Evolutionary conservation across 208 protist species (phyloP).

Genomic region (Zelonia costaricensis): DNA sequence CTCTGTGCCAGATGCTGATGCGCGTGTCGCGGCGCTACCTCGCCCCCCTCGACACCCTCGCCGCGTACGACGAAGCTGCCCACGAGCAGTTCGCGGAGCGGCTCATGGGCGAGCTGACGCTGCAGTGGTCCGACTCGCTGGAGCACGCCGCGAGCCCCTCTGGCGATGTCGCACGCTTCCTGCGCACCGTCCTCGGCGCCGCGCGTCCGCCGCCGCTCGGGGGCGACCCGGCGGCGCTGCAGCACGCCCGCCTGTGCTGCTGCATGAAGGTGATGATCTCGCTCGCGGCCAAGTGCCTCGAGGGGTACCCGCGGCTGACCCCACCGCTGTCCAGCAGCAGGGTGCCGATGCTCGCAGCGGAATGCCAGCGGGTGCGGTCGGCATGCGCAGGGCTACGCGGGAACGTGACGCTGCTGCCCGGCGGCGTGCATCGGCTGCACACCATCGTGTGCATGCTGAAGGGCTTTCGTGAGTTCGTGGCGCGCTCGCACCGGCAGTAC

Average conservation of each 20-base stretch:
- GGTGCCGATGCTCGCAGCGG: slow-evolving; percentile 14
- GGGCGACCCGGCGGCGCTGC: slow-evolving; percentile 21
- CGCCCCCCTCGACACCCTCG: slow-evolving; percentile 15
- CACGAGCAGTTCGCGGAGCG: slow-evolving; percentile 5
- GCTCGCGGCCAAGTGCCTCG: slow-evolving; percentile 9
- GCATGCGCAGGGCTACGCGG: slow-evolving; percentile 5
- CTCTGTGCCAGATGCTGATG: slow-evolving; percentile 10
- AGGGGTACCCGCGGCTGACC: slow-evolving; percentile 5
- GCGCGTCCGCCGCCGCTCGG: slow-evolving; percentile 30
- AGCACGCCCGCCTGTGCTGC: slow-evolving; percentile 15
- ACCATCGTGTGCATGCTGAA: slow-evolving; percentile 16
- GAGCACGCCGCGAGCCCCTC: slow-evolving; percentile 8
- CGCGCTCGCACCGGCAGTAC: slow-evolving; percentile 24
- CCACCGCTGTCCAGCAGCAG: background rate
- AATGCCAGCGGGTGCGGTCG: slow-evolving; percentile 12
- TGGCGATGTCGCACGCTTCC: slow-evolving; percentile 9
- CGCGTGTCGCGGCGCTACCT: slow-evolving; percentile 17
- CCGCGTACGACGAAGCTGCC: slow-evolving; percentile 18
- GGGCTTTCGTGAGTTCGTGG: slow-evolving; percentile 5
- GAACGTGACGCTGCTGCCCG: slow-evolving; percentile 9
- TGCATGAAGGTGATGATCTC: background rate
- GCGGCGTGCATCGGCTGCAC: slow-evolving; percentile 26
- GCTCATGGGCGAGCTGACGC: slow-evolving; percentile 20
- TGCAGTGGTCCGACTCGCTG: slow-evolving; percentile 13
- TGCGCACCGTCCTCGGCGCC: slow-evolving; percentile 16